A percentile compares a stretch with the other conserved stretches of the same genome.
Evolutionary conservation across 345 rosid genomes (phyloP).

Genomic region (Fremontodendron californicum): DNA sequence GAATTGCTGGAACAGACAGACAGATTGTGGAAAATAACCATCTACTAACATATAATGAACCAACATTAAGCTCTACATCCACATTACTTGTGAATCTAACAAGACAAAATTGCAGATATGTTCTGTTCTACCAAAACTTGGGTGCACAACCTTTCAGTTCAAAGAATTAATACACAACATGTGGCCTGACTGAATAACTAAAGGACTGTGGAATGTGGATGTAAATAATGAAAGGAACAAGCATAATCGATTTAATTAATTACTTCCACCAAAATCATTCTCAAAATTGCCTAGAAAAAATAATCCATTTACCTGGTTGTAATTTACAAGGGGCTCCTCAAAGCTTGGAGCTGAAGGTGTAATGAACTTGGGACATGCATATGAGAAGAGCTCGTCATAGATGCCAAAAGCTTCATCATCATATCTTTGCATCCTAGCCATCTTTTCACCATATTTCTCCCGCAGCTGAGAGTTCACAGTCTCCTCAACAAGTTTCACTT

Average conservation of each 20-base stretch:
- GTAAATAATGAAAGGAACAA: background rate
- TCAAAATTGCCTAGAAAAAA: background rate
- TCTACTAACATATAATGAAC: background rate
- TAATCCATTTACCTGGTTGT: conserved; percentile 65
- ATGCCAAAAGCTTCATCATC: conserved; percentile 84
- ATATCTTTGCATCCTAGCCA: conserved; percentile 85
- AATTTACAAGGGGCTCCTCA: conserved; percentile 89
- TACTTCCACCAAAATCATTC: background rate
- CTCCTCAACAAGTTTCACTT: conserved; percentile 84
- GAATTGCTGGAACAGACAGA: background rate
- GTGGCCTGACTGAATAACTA: background rate
- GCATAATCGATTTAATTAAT: background rate
- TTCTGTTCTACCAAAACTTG: background rate
- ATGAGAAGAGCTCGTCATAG: conserved; percentile 94
- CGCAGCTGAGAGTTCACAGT: conserved; percentile 83
- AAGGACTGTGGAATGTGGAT: background rate
- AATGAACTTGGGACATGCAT: conserved; percentile 98
- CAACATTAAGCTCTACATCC: background rate
- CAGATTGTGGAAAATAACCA: background rate
- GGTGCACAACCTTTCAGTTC: background rate
- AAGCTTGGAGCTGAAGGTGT: conserved; percentile 93
- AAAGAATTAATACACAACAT: background rate
- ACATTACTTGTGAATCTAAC: background rate
- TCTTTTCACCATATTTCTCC: conserved; percentile 98
- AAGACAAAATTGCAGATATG: background rate